Conservation (phyloP, 169 alveolate species). For the Prorocentrum cordatum region DNA sequence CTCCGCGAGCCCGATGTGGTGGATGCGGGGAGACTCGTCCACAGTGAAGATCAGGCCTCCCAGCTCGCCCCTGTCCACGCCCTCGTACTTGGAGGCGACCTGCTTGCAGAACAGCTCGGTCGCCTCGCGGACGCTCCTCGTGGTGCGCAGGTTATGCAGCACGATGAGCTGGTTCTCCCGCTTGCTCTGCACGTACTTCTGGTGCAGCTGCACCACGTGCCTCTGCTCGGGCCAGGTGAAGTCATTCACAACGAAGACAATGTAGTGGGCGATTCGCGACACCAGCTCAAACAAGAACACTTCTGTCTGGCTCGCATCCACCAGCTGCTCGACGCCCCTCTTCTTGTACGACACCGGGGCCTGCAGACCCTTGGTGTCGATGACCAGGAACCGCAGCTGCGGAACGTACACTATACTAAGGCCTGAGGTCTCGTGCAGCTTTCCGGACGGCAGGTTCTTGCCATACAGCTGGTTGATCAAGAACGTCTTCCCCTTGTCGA, state of each 20-base stretch:
- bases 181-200: background rate
- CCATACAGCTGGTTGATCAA: constrained; percentile 2
- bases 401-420: background rate
- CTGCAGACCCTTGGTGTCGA: constrained; percentile 8
- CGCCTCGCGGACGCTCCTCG: background rate
- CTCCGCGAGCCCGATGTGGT: background rate
- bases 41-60: background rate
- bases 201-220: background rate
- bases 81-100: background rate
- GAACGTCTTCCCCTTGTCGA: constrained; percentile 24
- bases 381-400: background rate
- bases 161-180: constrained; percentile 7
- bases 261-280: background rate
- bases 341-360: background rate
- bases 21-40: background rate
- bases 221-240: constrained; percentile 20
- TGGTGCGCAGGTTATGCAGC: constrained; percentile 10
- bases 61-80: background rate
- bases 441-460: background rate
- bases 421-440: constrained; percentile 1
- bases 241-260: constrained; percentile 25
- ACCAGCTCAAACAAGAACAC: background rate
- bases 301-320: constrained; percentile 16
- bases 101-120: background rate
- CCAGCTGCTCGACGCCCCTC: background rate